A percentile compares a stretch with the other conserved stretches of the same genome.
Conservation (phyloP, 2,329 filamentous ascomycete species). For the Ciborinia camelliae region DNA sequence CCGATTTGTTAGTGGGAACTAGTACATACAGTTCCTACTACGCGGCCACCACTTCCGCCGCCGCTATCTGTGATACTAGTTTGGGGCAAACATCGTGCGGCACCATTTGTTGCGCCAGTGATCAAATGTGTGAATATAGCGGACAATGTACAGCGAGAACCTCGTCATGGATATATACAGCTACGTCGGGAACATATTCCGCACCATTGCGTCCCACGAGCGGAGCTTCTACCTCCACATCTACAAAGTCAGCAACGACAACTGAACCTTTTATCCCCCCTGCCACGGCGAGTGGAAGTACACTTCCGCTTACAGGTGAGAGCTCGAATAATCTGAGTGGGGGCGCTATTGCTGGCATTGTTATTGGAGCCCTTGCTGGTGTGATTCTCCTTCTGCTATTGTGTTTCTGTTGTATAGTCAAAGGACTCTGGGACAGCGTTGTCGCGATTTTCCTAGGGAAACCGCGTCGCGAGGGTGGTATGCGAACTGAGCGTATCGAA, state of each 20-base stretch:
- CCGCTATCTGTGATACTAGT: conserved; percentile 50
- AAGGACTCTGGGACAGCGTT: conserved; percentile 57
- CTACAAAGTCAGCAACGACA: conserved; percentile 49
- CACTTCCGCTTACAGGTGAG: conserved; percentile 26
- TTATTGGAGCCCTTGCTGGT: conserved; percentile 68
- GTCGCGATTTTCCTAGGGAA: conserved; percentile 60
- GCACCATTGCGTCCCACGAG: conserved; percentile 52
- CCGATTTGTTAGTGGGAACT: conserved; percentile 51
- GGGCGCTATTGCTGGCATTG: conserved; percentile 77
- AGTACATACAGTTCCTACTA: conserved; percentile 40
- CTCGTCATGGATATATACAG: conserved; percentile 40
- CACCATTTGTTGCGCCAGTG: conserved; percentile 64
- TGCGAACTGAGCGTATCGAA: conserved; percentile 50
- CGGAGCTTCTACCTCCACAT: conserved; percentile 50
- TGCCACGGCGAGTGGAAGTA: conserved; percentile 49
- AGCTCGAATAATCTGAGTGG: conserved; percentile 51
- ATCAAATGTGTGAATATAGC: conserved; percentile 59
- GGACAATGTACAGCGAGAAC: conserved; percentile 28
- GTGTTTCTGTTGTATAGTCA: conserved; percentile 70
- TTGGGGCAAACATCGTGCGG: conserved; percentile 62
- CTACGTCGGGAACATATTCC: conserved; percentile 30
- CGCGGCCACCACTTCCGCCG: conserved; percentile 31
- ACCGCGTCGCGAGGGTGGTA: conserved; percentile 43
- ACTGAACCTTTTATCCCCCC: conserved; percentile 49
- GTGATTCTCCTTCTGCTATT: conserved; percentile 64